Evolutionary conservation across 1,284 basidiomycete species (phyloP), one percentile per base, ranked within the genome.

Genomic region (Rhizopogon parksii): DNA sequence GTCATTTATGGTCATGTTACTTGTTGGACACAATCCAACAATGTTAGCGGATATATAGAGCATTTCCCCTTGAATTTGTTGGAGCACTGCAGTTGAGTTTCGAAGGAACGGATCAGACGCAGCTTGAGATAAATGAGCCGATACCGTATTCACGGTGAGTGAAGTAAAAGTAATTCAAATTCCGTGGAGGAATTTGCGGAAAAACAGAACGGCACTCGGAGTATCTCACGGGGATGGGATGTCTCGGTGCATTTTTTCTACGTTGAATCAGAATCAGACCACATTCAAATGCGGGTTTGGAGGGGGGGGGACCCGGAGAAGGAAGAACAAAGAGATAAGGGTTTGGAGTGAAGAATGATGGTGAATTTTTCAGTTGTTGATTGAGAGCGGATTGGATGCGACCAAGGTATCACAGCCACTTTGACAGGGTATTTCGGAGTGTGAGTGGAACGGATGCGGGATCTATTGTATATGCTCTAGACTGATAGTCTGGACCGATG

Each of bases 401-500:
- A 37, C 37, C 17, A 21, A 14, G 46, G 24, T 8, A 15, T 9
- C 34, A 25, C 17, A 37, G 35, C 34, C 46, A 38, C 25, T 12
- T 48, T 37, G 30, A 47, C 15, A 24, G 35, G 24, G n/a, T 19
- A 27, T 34, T 19, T 27, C 6, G 34, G n/a, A 34, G 27, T 19
- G 48, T 40, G 30, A 34, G 27, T 7, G 17, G 30, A 32, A 32
- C 30, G 15, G 47, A 49, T 36, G 35, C 24, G 48, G 45, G 34
- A 46, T 34, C 25, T 49, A 6, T 40, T 27, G 9, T 11, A 14
- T 11, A 15, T 35, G 48, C 48, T 49, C 48, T 49, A 39, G 48
- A 32, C 48, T 49, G 47, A 34, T 39, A 14, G 48, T 32, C 48
- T 49, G 39, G 48, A 25, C 48, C 35, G 21, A 40, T 47, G 46